Evolutionary conservation across 2,329 filamentous ascomycete genomes (phyloP).

Genomic region (Biscogniauxia marginata): DNA sequence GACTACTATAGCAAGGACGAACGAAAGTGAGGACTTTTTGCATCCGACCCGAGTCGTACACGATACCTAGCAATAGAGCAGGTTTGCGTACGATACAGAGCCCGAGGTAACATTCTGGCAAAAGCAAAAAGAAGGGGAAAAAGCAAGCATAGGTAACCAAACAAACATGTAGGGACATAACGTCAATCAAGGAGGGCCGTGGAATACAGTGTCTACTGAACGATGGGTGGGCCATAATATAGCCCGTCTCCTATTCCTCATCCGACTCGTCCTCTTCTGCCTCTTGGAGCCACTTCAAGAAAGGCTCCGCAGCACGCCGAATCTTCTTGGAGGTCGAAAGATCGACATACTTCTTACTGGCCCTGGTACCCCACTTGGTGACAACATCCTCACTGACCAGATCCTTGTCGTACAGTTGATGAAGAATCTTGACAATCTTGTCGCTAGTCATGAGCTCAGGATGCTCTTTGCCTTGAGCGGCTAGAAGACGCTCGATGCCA

Average conservation of each 20-base stretch:
- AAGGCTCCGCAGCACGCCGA: conserved; percentile 88
- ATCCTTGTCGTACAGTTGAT: conserved; percentile 88
- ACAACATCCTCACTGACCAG: conserved; percentile 85
- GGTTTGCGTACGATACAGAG: background rate
- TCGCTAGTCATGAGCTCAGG: conserved; percentile 66
- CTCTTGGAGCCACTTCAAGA: conserved; percentile 90
- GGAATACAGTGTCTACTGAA: background rate
- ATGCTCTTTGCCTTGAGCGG: conserved; percentile 67
- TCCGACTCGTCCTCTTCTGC: conserved; percentile 73
- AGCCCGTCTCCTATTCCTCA: conserved; percentile 44
- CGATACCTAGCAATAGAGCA: background rate
- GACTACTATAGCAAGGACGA: background rate
- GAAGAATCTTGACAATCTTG: conserved; percentile 81
- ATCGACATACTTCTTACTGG: conserved; percentile 98
- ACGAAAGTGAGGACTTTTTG: background rate
- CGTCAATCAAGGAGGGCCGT: background rate
- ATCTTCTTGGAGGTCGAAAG: conserved; percentile 88
- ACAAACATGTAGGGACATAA: background rate
- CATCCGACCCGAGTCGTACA: background rate
- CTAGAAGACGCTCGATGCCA: conserved; percentile 89
- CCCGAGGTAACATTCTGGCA: background rate
- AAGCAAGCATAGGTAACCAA: background rate
- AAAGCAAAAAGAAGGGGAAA: background rate
- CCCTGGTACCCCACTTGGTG: conserved; percentile 88
- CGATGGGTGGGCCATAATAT: background rate